phyloP scores from a whole-genome alignment of 1,284 basidiomycete species.

The Mycena citricolor region DNA sequence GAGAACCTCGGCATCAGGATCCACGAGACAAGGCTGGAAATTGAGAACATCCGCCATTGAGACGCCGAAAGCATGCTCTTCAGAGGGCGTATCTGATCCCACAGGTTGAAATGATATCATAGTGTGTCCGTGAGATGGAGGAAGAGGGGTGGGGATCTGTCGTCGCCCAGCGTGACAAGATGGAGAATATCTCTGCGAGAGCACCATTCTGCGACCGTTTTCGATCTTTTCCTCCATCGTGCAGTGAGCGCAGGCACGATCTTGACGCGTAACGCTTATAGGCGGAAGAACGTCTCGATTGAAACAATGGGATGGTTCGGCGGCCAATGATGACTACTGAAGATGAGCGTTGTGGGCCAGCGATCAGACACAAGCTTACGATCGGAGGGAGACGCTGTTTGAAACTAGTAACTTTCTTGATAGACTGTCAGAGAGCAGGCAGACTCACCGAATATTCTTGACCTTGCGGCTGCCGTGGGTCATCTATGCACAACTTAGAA shows the following conservation, averaged over 20 bases:
- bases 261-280: neutral
- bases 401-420: conserved; percentile 1
- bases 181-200: neutral
- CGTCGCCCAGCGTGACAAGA: conserved; percentile 12
- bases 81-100: conserved; percentile 6
- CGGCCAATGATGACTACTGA: neutral
- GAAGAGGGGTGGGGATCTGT: conserved; percentile 22
- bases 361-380: neutral
- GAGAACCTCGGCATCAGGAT: conserved; percentile 19
- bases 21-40: conserved; percentile 17
- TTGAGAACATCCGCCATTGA: conserved; percentile 22
- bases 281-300: neutral
- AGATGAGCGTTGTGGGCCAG: neutral
- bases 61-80: conserved; percentile 19
- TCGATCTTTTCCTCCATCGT: conserved; percentile 12
- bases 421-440: no score
- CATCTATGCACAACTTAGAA: no score
- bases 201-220: conserved; percentile 8
- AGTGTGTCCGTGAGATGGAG: conserved; percentile 20
- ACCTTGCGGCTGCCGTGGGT: no score
- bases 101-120: conserved; percentile 21
- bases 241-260: neutral
- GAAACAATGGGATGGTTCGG: neutral
- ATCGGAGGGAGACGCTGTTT: neutral
- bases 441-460: no score